Evolutionary conservation across 2,329 filamentous ascomycete genomes (phyloP).

Genomic region (Lomentospora prolificans): DNA sequence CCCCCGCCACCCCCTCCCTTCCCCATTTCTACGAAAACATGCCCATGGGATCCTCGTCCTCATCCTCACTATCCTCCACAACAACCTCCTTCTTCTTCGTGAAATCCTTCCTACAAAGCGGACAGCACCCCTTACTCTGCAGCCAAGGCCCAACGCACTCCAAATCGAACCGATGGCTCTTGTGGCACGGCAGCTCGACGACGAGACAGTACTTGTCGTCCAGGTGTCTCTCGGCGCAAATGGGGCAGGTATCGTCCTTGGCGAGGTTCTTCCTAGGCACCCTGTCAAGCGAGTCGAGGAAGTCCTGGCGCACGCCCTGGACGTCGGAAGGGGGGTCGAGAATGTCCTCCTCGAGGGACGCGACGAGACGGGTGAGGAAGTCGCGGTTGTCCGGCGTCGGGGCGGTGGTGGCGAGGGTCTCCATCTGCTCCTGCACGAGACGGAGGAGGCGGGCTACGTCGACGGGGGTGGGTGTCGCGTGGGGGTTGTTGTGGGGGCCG

Average conservation of each 20-base stretch:
- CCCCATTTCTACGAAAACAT: slow-evolving; percentile 27
- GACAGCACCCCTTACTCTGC: slow-evolving; percentile 53
- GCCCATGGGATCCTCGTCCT: slow-evolving; percentile 40
- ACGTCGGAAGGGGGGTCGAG: slow-evolving; percentile 40
- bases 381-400: slow-evolving; percentile 36
- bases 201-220: slow-evolving; percentile 54
- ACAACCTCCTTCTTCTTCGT: slow-evolving; percentile 40
- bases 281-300: slow-evolving; percentile 49
- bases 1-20: neutral
- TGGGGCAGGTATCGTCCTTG: slow-evolving; percentile 46
- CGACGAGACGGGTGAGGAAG: slow-evolving; percentile 41
- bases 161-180: slow-evolving; percentile 50
- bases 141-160: slow-evolving; percentile 60
- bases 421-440: slow-evolving; percentile 49
- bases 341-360: slow-evolving; percentile 38
- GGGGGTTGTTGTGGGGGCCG: slow-evolving; percentile 37
- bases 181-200: slow-evolving; percentile 53
- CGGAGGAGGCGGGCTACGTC: slow-evolving; percentile 48
- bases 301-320: slow-evolving; percentile 47
- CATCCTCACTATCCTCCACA: slow-evolving; percentile 38
- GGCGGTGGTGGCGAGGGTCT: slow-evolving; percentile 37
- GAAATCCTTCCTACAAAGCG: slow-evolving; percentile 52
- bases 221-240: slow-evolving; percentile 52
- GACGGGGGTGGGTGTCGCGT: slow-evolving; percentile 49
- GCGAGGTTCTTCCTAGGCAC: slow-evolving; percentile 41